phyloP scores from a whole-genome alignment of 2,329 filamentous ascomycete genomes.

The Fusarium euwallaceae region DNA sequence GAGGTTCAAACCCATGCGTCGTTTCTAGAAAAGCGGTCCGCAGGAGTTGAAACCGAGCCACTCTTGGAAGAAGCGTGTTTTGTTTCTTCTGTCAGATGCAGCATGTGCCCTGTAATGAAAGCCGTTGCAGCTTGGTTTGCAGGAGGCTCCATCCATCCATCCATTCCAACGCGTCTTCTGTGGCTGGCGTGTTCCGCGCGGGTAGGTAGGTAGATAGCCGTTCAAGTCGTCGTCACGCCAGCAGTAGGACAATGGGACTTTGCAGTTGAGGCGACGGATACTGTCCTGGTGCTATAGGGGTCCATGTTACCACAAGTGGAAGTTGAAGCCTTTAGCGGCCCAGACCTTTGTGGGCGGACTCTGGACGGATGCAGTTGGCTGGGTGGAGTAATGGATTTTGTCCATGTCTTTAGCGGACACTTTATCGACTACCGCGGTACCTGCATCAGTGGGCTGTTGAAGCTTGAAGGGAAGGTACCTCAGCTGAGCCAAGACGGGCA shows the following conservation, averaged over 20 bases:
- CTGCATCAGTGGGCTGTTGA: constrained; percentile 38
- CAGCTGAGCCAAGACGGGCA: not conserved
- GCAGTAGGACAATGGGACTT: constrained; percentile 3
- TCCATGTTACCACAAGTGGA: constrained; percentile 7
- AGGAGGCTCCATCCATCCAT: not conserved
- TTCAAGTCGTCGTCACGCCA: not conserved
- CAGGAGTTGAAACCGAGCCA: constrained; percentile 21
- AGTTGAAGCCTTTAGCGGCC: constrained; percentile 10
- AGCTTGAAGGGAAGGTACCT: not conserved
- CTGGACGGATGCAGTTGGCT: constrained; percentile 19
- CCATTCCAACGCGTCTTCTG: not conserved
- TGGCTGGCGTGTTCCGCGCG: not conserved
- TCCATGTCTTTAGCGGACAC: constrained; percentile 25
- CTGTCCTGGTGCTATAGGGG: constrained; percentile 1
- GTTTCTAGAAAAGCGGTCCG: constrained; percentile 12
- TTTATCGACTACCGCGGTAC: constrained; percentile 32
- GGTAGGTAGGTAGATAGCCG: not conserved
- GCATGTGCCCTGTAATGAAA: constrained; percentile 28
- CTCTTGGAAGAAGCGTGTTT: constrained; percentile 7
- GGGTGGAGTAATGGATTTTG: constrained; percentile 3
- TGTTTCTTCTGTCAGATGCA: constrained; percentile 37
- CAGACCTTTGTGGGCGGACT: not conserved
- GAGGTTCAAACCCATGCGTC: constrained; percentile 4
- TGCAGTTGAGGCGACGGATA: constrained; percentile 13
- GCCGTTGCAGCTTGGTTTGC: constrained; percentile 1